Percentiles rank a stretch among this genome's conserved stretches.
Conservation (phyloP, 1,284 basidiomycete genomes). For the Ganoderma lingzhi region DNA sequence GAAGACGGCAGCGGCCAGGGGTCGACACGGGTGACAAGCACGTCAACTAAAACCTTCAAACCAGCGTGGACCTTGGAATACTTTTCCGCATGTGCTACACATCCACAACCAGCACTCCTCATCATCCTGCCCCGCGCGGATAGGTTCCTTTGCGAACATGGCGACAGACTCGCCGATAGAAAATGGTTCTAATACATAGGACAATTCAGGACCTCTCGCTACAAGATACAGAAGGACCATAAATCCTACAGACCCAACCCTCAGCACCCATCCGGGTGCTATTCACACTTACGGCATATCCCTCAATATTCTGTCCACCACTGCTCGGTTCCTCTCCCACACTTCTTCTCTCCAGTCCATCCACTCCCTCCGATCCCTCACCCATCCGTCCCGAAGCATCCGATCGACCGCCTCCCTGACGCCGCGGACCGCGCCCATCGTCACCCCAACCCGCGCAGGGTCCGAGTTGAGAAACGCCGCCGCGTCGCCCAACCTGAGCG, state of each 20-base stretch:
- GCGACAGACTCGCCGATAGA: neutral
- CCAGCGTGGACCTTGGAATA: neutral
- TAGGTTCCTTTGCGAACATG: neutral
- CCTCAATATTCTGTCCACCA: conserved; percentile 32
- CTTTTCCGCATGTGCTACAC: neutral
- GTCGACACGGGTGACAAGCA: neutral
- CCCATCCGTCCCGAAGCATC: conserved; percentile 35
- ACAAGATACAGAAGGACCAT: neutral
- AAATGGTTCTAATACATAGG: neutral
- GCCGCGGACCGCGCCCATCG: conserved; percentile 23
- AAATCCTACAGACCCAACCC: neutral
- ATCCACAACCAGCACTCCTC: neutral
- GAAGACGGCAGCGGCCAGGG: neutral
- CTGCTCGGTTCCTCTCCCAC: conserved; percentile 31
- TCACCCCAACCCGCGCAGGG: conserved; percentile 23
- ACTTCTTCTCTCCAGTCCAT: conserved; percentile 30
- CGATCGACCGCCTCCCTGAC: conserved; percentile 24
- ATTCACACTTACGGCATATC: conserved; percentile 25
- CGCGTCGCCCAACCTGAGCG: conserved; percentile 41
- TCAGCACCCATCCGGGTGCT: neutral
- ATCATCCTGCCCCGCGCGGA: neutral
- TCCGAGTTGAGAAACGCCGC: conserved; percentile 32
- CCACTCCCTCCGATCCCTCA: conserved; percentile 24
- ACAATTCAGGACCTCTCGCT: neutral
- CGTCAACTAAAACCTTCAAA: neutral